These are phyloP conservation scores for Kwoniella botswanensis DNA, from an alignment of 768 basidiomycete genomes.

Conservation along the genomic window DNA sequence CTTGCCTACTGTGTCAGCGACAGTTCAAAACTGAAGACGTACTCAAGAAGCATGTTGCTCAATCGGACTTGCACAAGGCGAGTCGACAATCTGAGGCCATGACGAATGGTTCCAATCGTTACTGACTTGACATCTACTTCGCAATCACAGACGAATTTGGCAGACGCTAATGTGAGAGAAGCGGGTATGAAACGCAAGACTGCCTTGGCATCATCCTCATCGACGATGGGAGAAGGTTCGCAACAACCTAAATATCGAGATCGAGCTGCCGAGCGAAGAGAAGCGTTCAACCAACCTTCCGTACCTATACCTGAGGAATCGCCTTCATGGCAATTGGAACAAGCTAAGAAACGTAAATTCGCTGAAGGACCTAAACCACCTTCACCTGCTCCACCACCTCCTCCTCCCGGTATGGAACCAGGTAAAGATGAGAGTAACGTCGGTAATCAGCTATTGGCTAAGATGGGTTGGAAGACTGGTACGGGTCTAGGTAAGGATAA, in stretches of 20 bases:
- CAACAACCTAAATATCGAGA: constrained; percentile 83
- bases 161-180: constrained; percentile 60
- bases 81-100: constrained; percentile 51
- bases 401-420: constrained; percentile 70
- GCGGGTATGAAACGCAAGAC: constrained; percentile 72
- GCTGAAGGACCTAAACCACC: constrained; percentile 67
- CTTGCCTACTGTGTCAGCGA: constrained; percentile 87
- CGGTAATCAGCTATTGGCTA: constrained; percentile 89
- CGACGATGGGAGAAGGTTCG: not conserved
- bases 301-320: constrained; percentile 69
- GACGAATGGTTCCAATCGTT: constrained; percentile 49
- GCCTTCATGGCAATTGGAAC: constrained; percentile 21
- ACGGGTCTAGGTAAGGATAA: constrained; percentile 80
- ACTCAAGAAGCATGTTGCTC: constrained; percentile 85
- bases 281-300: constrained; percentile 90
- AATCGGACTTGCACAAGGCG: constrained; percentile 95
- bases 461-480: constrained; percentile 98
- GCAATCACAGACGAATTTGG: constrained; percentile 76
- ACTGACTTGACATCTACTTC: constrained; percentile 1
- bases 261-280: constrained; percentile 87
- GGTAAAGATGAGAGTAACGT: constrained; percentile 82
- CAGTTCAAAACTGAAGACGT: constrained; percentile 89
- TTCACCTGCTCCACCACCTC: constrained; percentile 65
- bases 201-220: constrained; percentile 37
- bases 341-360: constrained; percentile 60